Base-by-base conservation (phyloP, 768 basidiomycete species). In the Mrakia frigida region DNA sequence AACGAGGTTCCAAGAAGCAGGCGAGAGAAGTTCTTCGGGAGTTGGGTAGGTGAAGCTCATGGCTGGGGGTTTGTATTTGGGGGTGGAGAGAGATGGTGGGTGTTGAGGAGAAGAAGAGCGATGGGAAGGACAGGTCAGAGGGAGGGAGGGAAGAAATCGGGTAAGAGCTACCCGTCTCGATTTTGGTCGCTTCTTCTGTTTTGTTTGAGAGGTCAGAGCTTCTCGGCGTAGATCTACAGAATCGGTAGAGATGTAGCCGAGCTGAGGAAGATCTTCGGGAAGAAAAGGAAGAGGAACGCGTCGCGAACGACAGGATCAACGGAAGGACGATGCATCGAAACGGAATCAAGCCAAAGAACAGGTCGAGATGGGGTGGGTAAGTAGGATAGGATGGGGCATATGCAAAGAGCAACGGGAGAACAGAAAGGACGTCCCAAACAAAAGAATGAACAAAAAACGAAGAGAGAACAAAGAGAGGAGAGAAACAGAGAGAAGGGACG, bases 1-100 rank as follows among this genome's bases (percentile, higher is more conserved):
- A 78, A 93, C 93, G 87, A 95, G 87, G 65, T 91, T 89, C 93
- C 93, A 95, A 79, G 92, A 91, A 43, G 91, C 88, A 80, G 90
- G 87, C 1, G 92, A 93, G 35, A 91, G 94, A 80, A 91, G 88
- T 37, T 75, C 61, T 3, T 43, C 74, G 39, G 52, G 43, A 3
- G 16, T 75, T 21, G 74, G 74, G 73, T 63, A 39, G 23, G 63
- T 50, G 28, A 65, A 52, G 73, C 33, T 67, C 33, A 37, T 28
- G 13, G 9, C 10, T 50, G 13, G 37, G 6, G 61, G 73, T 39
- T n/a, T 21, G 73, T 25, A n/a, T 14, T n/a, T 2, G 39, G 50
- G n/a, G 73, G 6, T 65, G 46, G n/a, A 1, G 39, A 18, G 61
- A 23, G 63, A 52, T 46, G 73, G 13, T 61, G 41, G 59, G 56